phyloP scores from a whole-genome alignment of 257 asterid species.

The Scutellaria galericulata region DNA sequence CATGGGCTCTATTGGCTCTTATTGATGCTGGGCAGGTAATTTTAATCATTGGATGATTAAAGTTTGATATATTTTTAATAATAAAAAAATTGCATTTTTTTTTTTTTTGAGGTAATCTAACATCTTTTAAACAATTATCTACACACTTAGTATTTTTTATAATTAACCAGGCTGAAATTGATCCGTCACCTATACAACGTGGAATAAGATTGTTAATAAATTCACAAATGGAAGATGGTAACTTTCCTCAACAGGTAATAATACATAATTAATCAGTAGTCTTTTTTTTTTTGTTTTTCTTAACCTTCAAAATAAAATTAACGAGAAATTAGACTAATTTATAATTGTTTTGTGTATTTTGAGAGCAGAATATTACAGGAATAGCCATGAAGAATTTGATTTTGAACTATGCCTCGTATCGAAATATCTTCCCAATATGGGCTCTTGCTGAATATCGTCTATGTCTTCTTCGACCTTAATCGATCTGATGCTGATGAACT shows the following conservation, averaged over 20 bases:
- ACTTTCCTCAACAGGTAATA: conserved; percentile 61
- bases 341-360: neutral
- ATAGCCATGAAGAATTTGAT: conserved; percentile 49
- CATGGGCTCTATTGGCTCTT: conserved; percentile 60
- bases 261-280: neutral
- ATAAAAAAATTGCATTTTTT: too few relatives aligned
- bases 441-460: conserved; percentile 50
- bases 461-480: conserved; percentile 8
- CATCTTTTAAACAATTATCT: too few relatives aligned
- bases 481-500: too few relatives aligned
- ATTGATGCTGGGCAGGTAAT: conserved; percentile 51
- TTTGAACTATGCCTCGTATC: conserved; percentile 46
- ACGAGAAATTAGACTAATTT: neutral
- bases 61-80: neutral
- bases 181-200: conserved; percentile 51
- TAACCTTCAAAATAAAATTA: too few relatives aligned
- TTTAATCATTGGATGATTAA: conserved; percentile 25
- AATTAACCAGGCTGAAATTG: neutral
- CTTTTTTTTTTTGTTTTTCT: too few relatives aligned
- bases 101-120: too few relatives aligned
- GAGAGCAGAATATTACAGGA: conserved; percentile 50
- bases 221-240: conserved; percentile 56
- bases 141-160: too few relatives aligned
- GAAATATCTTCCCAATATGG: conserved; percentile 59
- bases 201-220: conserved; percentile 51